These are phyloP conservation scores for Crithidia expoeki DNA, from an alignment of 208 protist genomes.

Conservation along the genomic window DNA sequence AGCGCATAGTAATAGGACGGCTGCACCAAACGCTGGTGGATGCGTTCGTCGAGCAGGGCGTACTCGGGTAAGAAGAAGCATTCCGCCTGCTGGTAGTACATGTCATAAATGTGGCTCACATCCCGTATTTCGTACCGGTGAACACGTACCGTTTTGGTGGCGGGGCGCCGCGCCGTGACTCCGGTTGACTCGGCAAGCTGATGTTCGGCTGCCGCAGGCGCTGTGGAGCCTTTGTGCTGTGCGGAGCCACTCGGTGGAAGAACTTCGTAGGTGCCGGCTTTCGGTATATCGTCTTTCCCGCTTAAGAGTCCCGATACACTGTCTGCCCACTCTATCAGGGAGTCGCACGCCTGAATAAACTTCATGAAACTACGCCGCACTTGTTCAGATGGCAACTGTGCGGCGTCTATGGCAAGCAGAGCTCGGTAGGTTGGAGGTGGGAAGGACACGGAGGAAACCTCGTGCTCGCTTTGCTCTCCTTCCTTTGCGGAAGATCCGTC, in stretches of 20 bases:
- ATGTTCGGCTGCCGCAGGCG: slow-evolving; percentile 3
- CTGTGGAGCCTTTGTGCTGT: slow-evolving; percentile 6
- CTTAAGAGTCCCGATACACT: slow-evolving; percentile 47
- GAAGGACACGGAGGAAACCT: background rate
- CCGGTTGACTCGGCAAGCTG: background rate
- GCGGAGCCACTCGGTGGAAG: slow-evolving; percentile 3
- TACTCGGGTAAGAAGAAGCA: slow-evolving; percentile 72
- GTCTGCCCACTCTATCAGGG: slow-evolving; percentile 52
- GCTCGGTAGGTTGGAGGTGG: slow-evolving; percentile 18
- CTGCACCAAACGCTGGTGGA: slow-evolving; percentile 56
- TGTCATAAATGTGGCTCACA: slow-evolving; percentile 61
- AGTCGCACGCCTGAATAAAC: slow-evolving; percentile 66
- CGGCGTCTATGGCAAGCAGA: slow-evolving; percentile 35
- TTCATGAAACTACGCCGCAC: slow-evolving; percentile 53
- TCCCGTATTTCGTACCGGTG: slow-evolving; percentile 76
- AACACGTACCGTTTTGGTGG: slow-evolving; percentile 58
- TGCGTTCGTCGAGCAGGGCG: slow-evolving; percentile 63
- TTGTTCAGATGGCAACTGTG: slow-evolving; percentile 30
- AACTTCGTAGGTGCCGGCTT: slow-evolving; percentile 57
- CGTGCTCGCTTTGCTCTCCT: background rate
- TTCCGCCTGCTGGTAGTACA: slow-evolving; percentile 50
- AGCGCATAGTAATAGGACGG: slow-evolving; percentile 65
- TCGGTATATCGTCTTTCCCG: slow-evolving; percentile 60
- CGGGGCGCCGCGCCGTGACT: background rate
- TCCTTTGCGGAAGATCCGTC: background rate